Evolutionary conservation across 441 rosid species (phyloP), one percentile per base, ranked within the genome.

Genomic region (Gossypium schwendimanii): DNA sequence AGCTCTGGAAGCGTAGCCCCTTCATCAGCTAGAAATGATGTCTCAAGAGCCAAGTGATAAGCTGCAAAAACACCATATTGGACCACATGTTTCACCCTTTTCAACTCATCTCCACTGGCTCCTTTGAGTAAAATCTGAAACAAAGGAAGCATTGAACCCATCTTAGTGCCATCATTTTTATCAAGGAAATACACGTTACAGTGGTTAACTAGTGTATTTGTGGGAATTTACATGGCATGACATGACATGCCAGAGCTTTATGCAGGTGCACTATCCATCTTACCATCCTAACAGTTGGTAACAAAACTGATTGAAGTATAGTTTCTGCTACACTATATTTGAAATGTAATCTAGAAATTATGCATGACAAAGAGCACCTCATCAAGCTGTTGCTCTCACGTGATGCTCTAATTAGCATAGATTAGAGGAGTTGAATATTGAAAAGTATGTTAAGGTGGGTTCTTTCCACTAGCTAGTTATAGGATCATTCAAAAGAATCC

Each of bases 41-140:
- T 90, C 87, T 90, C 95, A 60, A 88, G 77, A 77, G 90, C 95
- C 78, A 90, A 81, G 79, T 90, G 95, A 79, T 90, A 90, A 72
- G 95, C 95, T 59, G 95, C 95, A 74, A 90, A 90, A 77, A 90
- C 85, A 71, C 92, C 93, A 81, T 90, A 90, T 68, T 90, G 91
- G 69, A 88, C 82, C 73, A 90, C 93, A 83, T 84, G 88, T 83
- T 90, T 90, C 73, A 88, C 89, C 80, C 84, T 88, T 84, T 88
- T 88, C 77, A 90, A 79, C 54, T 90, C 89, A 77, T 88, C 91
- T 69, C 81, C 91, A 75, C 78, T 80, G 55, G 92, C 91, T 62
- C 93, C 95, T 78, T 82, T 88, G 72, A 90, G 87, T 72, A 90
- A 79, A 75, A 90, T 90, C 95, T 88, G 87, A 70, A 81, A 76